Evolutionary conservation across 331 rosid genomes (phyloP).

Genomic region (Phaseolus coccineus): DNA sequence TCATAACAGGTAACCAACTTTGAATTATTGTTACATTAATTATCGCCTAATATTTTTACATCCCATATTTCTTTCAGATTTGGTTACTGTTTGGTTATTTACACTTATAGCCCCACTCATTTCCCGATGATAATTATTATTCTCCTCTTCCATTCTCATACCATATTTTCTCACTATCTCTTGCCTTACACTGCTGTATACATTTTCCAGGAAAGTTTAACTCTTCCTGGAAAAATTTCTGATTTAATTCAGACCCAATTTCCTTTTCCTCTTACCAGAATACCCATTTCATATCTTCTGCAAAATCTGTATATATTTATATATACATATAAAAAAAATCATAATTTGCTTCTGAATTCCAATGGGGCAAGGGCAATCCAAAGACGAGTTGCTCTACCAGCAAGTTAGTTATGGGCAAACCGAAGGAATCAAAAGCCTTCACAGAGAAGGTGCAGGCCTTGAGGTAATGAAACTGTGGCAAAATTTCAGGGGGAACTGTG

Average conservation of each 20-base stretch:
- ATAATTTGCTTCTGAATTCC: conserved; percentile 31
- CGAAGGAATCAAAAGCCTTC: conserved; percentile 83
- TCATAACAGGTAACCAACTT: too few relatives aligned
- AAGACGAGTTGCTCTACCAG: conserved; percentile 77
- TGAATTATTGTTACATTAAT: too few relatives aligned
- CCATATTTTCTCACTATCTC: background rate
- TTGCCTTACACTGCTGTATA: background rate
- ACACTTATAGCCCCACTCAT: conserved; percentile 38
- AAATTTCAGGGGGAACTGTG: background rate
- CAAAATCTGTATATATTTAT: conserved; percentile 8
- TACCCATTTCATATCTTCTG: conserved; percentile 32
- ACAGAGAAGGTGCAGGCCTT: conserved; percentile 82
- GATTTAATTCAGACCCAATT: conserved; percentile 21
- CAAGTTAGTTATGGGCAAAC: conserved; percentile 80
- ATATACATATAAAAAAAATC: background rate
- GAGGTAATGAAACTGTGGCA: conserved; percentile 64
- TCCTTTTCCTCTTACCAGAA: conserved; percentile 12
- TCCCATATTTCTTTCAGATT: background rate
- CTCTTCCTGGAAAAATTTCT: conserved; percentile 52
- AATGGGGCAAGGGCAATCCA: conserved; percentile 95
- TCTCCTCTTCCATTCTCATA: background rate
- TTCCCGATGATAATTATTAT: background rate
- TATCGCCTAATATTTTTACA: background rate
- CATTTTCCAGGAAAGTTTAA: conserved; percentile 53
- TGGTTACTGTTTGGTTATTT: conserved; percentile 10